A percentile compares a stretch with the other conserved stretches of the same genome.
These are phyloP conservation scores for Pilasporangium apinafurcum DNA, from an alignment of 352 stramenopile species.

Conservation along the genomic window DNA sequence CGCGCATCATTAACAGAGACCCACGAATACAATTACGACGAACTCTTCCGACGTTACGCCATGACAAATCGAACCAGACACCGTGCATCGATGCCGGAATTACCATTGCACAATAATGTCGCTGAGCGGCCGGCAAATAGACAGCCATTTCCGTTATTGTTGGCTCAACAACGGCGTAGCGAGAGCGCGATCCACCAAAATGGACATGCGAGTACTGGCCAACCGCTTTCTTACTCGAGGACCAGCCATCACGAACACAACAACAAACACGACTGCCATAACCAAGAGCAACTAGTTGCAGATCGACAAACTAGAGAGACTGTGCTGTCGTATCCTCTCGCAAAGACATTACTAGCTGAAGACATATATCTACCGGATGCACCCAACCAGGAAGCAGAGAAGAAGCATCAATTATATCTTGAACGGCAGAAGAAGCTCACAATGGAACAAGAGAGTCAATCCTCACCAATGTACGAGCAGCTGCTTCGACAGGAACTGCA, in stretches of 20 bases:
- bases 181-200: neutral
- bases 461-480: too few relatives aligned
- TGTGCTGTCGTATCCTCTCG: neutral
- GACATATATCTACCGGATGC: too few relatives aligned
- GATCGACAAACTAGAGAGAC: neutral
- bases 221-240: neutral
- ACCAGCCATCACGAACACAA: neutral
- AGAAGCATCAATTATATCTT: too few relatives aligned
- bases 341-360: too few relatives aligned
- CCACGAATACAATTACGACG: conserved; percentile 35
- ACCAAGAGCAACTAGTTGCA: conserved; percentile 1
- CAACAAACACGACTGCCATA: neutral
- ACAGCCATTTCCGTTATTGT: neutral
- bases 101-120: too few relatives aligned
- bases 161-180: conserved; percentile 6
- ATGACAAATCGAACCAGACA: conserved; percentile 9
- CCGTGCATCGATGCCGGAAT: neutral
- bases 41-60: conserved; percentile 23
- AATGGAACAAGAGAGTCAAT: too few relatives aligned
- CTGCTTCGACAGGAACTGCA: too few relatives aligned
- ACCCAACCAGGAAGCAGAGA: too few relatives aligned
- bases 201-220: neutral
- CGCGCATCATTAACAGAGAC: neutral
- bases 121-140: neutral
- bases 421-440: too few relatives aligned